These are phyloP conservation scores for Sodiomyces alkalinus DNA, from an alignment of 2,329 filamentous ascomycete genomes.

Conservation along the genomic window DNA sequence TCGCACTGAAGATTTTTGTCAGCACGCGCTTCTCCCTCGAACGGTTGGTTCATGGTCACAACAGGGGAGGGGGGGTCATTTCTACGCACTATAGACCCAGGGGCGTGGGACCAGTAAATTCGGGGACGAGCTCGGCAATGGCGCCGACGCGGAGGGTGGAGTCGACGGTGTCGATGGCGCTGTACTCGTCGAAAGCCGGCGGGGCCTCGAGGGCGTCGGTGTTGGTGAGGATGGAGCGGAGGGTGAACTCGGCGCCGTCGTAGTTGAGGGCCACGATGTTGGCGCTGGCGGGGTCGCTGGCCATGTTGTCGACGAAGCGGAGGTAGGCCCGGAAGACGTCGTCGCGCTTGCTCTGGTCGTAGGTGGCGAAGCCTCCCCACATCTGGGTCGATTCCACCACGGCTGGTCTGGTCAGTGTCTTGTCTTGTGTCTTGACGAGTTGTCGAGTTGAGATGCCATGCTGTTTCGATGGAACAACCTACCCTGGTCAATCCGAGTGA, in stretches of 20 bases:
- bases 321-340: constrained; percentile 13
- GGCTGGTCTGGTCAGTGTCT: constrained; percentile 2
- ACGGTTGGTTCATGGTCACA: too few relatives aligned
- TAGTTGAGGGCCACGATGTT: constrained; percentile 13
- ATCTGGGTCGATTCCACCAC: constrained; percentile 11
- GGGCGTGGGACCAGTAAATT: constrained; percentile 17
- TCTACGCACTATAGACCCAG: constrained; percentile 13
- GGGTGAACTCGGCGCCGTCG: constrained; percentile 4
- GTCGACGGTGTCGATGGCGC: constrained; percentile 9
- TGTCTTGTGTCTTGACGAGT: too few relatives aligned
- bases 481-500: constrained; percentile 14
- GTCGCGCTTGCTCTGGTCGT: constrained; percentile 10
- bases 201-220: constrained; percentile 10
- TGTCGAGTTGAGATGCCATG: background rate
- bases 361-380: constrained; percentile 14
- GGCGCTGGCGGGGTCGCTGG: constrained; percentile 13
- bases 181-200: constrained; percentile 12
- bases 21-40: background rate
- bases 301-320: constrained; percentile 13
- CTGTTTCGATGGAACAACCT: background rate
- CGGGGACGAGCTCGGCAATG: constrained; percentile 13
- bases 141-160: constrained; percentile 11
- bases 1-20: constrained; percentile 9
- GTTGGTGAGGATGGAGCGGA: constrained; percentile 13
- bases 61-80: too few relatives aligned